Evolutionary conservation across 1,284 basidiomycete genomes (phyloP), one percentile per base, ranked within the genome.

Genomic region (Moesziomyces parantarcticus): DNA sequence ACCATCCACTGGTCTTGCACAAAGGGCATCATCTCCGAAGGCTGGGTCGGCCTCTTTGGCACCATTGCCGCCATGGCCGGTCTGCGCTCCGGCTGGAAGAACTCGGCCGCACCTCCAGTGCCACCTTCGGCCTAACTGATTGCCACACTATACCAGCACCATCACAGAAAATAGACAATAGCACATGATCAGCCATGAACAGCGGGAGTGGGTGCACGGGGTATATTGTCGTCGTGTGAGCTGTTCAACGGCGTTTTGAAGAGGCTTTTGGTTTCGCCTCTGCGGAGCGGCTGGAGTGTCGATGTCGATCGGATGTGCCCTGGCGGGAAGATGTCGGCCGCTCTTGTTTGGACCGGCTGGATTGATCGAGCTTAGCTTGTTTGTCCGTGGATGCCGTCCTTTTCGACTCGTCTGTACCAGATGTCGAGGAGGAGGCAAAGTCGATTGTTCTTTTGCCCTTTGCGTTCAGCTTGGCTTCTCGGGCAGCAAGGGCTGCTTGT

Each of bases 1-100:
- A 92, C 92, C 5, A 83, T 93, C 50, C 93, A 94, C 82, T 94
- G 92, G 92, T 79, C 77, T 18, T 61, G 54, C 44, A 47, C 76
- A 0, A 53, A 52, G 16, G 81, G 81, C 8, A 45, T 83, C 43
- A 70, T 83, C 34, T 51, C 59, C 16, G 81, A 83, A 8, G 73
- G 73, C 5, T 80, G 79, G 79, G 81, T 82, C 14, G 82, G 82
- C 23, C 46, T 83, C 26, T 83, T 83, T 43, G 82, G 82, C 40
- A 79, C 79, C 9, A 78, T 83, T 40, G 82, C 82, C 10, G 81
- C 72, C 1, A 58, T 73, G 41, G 78, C 79, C 8, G 80, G 82
- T 7, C 47, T 80, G 43, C 53, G 78, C 11, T 61, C 73, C 1
- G 76, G 80, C 8, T 83, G 82, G 82, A 77, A 72, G 65, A 71